Conservation (phyloP, 805 yeast species). For the Candida succiphila region DNA sequence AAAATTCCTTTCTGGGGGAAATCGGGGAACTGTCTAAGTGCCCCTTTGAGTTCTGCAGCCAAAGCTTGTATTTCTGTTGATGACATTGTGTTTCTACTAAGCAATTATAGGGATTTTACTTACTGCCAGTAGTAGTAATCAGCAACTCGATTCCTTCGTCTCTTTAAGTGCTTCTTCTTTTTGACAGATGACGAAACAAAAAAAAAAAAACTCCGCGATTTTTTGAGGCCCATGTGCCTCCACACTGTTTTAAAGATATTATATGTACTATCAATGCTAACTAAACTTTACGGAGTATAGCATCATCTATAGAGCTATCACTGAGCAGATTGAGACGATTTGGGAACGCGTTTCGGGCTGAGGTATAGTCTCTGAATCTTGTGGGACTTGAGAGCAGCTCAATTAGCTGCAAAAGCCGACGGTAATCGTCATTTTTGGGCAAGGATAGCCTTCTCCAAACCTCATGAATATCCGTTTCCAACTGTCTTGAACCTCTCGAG, state of each 20-base stretch:
- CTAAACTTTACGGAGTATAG: background rate
- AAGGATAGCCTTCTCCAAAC: constrained; percentile 19
- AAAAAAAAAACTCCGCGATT: background rate
- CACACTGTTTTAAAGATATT: background rate
- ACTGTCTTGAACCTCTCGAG: constrained; percentile 22
- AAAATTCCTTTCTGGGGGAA: constrained; percentile 90
- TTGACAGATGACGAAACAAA: background rate
- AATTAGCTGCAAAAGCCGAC: background rate
- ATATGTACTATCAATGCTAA: background rate
- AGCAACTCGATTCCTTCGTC: too few species aligned
- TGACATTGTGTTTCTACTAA: background rate
- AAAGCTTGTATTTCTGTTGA: constrained; percentile 16
- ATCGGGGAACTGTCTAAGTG: constrained; percentile 75
- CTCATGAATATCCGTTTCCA: constrained; percentile 20
- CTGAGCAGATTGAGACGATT: background rate
- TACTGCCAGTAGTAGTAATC: background rate
- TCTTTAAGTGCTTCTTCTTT: too few species aligned
- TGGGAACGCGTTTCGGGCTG: background rate
- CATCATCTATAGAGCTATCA: background rate
- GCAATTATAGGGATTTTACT: background rate
- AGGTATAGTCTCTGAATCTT: background rate
- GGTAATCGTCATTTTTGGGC: constrained; percentile 8
- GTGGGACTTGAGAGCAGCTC: background rate
- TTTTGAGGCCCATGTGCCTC: background rate
- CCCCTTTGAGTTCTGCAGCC: constrained; percentile 40